Percentiles rank a stretch among this genome's conserved stretches.
Conservation (phyloP, 1,139 yeast genomes). For the Candida tropicalis region DNA sequence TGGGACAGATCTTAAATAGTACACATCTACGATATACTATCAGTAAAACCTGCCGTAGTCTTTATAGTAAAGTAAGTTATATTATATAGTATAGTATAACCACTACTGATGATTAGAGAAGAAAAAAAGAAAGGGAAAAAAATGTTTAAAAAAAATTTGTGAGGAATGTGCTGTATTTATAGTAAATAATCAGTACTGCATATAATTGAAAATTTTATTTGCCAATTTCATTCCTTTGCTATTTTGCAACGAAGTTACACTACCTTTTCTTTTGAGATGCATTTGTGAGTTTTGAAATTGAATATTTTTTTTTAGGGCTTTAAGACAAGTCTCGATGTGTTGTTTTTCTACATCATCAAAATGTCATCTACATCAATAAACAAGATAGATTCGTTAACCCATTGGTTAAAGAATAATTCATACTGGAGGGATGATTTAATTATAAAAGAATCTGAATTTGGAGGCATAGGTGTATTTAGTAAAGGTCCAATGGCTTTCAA, state of each 20-base stretch:
- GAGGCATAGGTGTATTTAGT: constrained; percentile 75
- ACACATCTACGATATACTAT: constrained; percentile 17
- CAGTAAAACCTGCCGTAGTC: constrained; percentile 39
- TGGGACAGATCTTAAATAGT: constrained; percentile 9
- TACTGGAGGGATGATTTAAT: constrained; percentile 53
- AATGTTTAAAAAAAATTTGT: constrained; percentile 13
- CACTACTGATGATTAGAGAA: constrained; percentile 61
- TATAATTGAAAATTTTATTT: constrained; percentile 2
- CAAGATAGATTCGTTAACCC: constrained; percentile 12
- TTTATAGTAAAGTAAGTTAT: constrained; percentile 48
- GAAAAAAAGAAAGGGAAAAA: constrained; percentile 7
- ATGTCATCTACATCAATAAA: constrained; percentile 18
- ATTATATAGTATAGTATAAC: constrained; percentile 66
- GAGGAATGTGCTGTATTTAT: constrained; percentile 18
- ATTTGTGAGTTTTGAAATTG: background rate
- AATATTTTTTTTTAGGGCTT: constrained; percentile 3
- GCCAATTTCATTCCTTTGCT: background rate
- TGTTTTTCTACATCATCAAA: background rate
- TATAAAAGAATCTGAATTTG: constrained; percentile 50
- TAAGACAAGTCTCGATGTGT: background rate
- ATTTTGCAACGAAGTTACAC: constrained; percentile 2
- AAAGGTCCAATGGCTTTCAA: constrained; percentile 29
- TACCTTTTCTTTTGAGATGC: constrained; percentile 2
- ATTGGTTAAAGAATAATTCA: constrained; percentile 54
- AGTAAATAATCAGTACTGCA: constrained; percentile 8